phyloP scores from a whole-genome alignment of 495 filamentous ascomycete genomes.

The Penicillium longicatenatum region DNA sequence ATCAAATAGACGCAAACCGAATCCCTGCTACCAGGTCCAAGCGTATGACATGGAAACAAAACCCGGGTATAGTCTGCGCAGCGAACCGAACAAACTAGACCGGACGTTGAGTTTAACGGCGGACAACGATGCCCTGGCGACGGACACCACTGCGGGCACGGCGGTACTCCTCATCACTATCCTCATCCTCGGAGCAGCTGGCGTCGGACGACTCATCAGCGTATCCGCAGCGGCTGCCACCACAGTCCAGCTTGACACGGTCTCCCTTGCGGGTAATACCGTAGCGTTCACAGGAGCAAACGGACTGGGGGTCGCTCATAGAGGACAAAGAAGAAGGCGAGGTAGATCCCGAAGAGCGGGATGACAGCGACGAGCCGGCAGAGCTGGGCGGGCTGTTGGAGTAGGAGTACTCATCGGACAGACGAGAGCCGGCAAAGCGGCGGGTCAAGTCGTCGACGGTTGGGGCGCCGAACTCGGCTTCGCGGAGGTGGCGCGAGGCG shows the following conservation, averaged over 20 bases:
- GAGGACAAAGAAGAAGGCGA: constrained; percentile 72
- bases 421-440: constrained; percentile 69
- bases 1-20: constrained; percentile 23
- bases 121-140: constrained; percentile 78
- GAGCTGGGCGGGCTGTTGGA: constrained; percentile 70
- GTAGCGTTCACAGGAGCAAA: constrained; percentile 90
- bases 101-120: constrained; percentile 34
- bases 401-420: constrained; percentile 69
- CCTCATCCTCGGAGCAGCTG: constrained; percentile 54
- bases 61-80: neutral
- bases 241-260: constrained; percentile 92
- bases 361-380: constrained; percentile 71
- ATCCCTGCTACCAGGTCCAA: constrained; percentile 19
- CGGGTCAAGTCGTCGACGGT: constrained; percentile 71
- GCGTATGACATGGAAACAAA: constrained; percentile 7
- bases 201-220: constrained; percentile 57
- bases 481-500: constrained; percentile 80
- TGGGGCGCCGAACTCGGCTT: constrained; percentile 66
- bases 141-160: constrained; percentile 53
- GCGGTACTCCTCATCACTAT: constrained; percentile 58
- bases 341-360: constrained; percentile 71
- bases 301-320: constrained; percentile 68
- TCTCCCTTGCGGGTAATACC: constrained; percentile 92
- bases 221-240: constrained; percentile 81
- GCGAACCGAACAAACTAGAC: constrained; percentile 11